Evolutionary conservation across 2,329 filamentous ascomycete species (phyloP).

Genomic region (Neoarthrinium moseri): DNA sequence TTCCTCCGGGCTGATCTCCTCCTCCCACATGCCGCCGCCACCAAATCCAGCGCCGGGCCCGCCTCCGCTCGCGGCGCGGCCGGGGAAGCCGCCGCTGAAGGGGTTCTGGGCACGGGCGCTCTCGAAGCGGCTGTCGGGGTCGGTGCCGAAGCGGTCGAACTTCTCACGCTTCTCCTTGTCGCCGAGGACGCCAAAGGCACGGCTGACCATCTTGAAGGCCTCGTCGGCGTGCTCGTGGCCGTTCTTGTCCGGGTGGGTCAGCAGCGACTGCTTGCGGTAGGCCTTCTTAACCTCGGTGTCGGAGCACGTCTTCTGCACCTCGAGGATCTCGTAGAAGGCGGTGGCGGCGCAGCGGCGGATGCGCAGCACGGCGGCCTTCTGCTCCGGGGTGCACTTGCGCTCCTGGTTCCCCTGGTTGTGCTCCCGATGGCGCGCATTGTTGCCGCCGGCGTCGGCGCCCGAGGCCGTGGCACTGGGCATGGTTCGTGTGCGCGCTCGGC

Average conservation of each 20-base stretch:
- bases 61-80: conserved; percentile 33
- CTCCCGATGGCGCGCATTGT: conserved; percentile 51
- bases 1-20: conserved; percentile 94
- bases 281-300: conserved; percentile 96
- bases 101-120: conserved; percentile 60
- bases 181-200: conserved; percentile 89
- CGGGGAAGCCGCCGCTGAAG: conserved; percentile 54
- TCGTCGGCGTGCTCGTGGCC: conserved; percentile 93
- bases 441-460: conserved; percentile 47
- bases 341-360: conserved; percentile 82
- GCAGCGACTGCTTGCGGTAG: conserved; percentile 87
- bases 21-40: conserved; percentile 70
- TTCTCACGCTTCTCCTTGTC: conserved; percentile 90
- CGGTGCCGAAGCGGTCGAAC: conserved; percentile 85
- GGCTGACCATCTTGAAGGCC: conserved; percentile 96
- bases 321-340: conserved; percentile 94
- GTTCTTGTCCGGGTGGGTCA: conserved; percentile 99
- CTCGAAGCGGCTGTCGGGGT: conserved; percentile 86
- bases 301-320: conserved; percentile 62
- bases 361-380: conserved; percentile 86
- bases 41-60: conserved; percentile 45
- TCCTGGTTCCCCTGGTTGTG: conserved; percentile 77
- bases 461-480: conserved; percentile 54
- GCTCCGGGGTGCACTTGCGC: conserved; percentile 80
- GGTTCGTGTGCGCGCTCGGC: no score